Conservation (phyloP, 371 early-diverging fungal species). For the Pancytospora philotis region DNA sequence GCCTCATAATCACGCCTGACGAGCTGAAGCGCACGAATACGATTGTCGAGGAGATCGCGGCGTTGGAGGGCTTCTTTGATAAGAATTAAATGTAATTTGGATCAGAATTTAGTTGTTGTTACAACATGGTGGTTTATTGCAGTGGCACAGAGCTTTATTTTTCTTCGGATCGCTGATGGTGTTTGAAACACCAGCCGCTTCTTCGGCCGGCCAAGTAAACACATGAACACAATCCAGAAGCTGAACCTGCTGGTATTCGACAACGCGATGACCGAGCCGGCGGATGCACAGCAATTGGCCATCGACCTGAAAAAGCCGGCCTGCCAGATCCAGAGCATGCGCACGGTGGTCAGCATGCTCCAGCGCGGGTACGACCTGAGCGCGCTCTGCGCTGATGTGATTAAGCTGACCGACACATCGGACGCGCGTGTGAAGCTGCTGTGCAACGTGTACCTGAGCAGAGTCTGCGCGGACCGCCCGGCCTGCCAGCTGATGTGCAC, state of each 20-base stretch:
- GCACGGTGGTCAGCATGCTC: conserved; percentile 30
- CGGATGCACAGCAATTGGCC: not conserved
- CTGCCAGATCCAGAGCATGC: conserved; percentile 1
- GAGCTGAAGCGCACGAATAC: conserved; percentile 5
- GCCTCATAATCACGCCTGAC: conserved; percentile 38
- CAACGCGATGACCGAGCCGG: not conserved
- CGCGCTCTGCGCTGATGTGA: conserved; percentile 13
- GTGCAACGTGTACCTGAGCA: conserved; percentile 26
- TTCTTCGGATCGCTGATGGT: not conserved
- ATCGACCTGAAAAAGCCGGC: not conserved
- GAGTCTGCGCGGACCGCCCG: conserved; percentile 7
- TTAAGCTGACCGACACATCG: conserved; percentile 34
- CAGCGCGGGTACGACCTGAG: conserved; percentile 39
- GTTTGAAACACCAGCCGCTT: too few relatives aligned
- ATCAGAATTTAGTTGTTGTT: too few relatives aligned
- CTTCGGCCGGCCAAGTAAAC: too few relatives aligned
- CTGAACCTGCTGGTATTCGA: not conserved
- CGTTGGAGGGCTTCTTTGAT: not conserved
- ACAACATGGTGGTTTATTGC: conserved; percentile 2
- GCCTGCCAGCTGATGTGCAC: conserved; percentile 29
- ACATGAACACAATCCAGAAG: not conserved
- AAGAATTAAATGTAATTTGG: too few relatives aligned
- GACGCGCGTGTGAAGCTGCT: conserved; percentile 22
- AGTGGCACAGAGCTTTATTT: not conserved
- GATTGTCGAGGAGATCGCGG: not conserved